phyloP scores from a whole-genome alignment of 129 eudicot genomes.

The Artemisia annua region DNA sequence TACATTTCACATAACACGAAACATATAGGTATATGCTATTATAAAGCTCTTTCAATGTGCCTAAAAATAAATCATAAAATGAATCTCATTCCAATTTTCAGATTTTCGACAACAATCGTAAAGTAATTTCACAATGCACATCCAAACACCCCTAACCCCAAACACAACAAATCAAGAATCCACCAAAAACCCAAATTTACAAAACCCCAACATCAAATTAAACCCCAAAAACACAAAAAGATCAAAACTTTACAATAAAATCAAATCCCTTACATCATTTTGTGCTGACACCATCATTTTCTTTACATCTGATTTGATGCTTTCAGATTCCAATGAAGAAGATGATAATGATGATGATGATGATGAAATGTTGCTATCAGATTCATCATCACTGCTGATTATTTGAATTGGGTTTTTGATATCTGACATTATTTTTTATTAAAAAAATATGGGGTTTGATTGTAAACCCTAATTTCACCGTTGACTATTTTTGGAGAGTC shows the following conservation, averaged over 20 bases:
- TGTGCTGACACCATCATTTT: background rate
- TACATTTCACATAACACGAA: background rate
- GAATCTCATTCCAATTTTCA: no score
- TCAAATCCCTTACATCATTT: background rate
- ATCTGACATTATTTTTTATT: background rate
- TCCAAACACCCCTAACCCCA: no score
- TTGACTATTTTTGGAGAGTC: no score
- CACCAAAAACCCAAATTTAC: no score
- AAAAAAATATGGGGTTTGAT: background rate
- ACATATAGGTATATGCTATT: no score
- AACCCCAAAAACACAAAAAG: background rate
- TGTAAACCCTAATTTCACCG: background rate
- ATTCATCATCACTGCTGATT: background rate
- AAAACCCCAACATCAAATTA: no score
- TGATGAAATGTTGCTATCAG: background rate
- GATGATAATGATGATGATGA: background rate
- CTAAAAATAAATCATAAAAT: no score
- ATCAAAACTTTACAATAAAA: background rate
- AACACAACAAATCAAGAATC: no score
- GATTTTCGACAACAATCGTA: no score
- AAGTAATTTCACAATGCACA: no score
- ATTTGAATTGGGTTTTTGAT: background rate
- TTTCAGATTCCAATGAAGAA: background rate
- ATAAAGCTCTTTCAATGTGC: no score
- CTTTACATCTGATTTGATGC: background rate